Conservation (phyloP, 2,329 filamentous ascomycete genomes). For the Hymenoscyphus fraxineus region DNA sequence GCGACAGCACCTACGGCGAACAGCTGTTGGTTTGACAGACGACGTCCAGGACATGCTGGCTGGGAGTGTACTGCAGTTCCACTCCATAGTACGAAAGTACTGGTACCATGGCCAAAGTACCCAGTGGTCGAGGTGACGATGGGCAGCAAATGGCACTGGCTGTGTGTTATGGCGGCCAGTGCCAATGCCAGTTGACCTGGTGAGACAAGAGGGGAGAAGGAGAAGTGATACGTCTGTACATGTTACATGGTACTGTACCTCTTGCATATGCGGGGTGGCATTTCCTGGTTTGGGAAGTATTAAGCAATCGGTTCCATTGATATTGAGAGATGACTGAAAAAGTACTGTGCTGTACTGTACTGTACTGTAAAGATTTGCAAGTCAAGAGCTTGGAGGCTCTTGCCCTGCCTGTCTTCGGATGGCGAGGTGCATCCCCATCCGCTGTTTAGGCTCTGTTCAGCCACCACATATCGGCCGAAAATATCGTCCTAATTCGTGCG, state of each 20-base stretch:
- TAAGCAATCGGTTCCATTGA: neutral
- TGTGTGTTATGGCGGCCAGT: neutral
- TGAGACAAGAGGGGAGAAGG: neutral
- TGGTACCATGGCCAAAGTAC: neutral
- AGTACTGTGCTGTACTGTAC: too few relatives aligned
- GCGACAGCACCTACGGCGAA: neutral
- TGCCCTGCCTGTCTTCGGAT: neutral
- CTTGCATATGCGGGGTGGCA: slow-evolving; percentile 1
- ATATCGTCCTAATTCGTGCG: too few relatives aligned
- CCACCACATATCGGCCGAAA: too few relatives aligned
- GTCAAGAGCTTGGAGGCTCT: neutral
- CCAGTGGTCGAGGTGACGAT: neutral
- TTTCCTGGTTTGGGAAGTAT: neutral
- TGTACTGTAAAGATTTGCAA: too few relatives aligned
- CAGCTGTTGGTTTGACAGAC: slow-evolving; percentile 7
- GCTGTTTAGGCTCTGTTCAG: too few relatives aligned
- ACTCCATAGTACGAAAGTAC: too few relatives aligned
- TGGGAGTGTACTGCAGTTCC: neutral
- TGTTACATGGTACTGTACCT: neutral
- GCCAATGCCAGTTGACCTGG: neutral
- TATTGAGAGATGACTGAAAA: neutral
- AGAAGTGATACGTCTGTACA: neutral
- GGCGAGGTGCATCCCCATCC: neutral
- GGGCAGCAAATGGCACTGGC: neutral
- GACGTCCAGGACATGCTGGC: neutral